phyloP scores from a whole-genome alignment of 2,329 filamentous ascomycete species.

The Diaporthe aspalathi region DNA sequence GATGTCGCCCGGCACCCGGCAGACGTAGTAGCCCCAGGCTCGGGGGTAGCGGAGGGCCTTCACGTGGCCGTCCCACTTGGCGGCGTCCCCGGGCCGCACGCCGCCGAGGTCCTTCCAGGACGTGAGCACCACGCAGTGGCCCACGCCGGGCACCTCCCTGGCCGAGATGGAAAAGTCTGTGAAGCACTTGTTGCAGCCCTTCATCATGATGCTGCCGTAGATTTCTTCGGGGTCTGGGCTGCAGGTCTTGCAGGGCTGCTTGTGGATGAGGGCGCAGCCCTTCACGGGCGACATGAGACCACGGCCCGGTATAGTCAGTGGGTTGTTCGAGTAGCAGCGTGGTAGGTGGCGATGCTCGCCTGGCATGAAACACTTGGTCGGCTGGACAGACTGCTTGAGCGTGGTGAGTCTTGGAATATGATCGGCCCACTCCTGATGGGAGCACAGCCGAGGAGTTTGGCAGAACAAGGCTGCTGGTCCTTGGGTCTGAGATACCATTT shows the following conservation, averaged over 20 bases:
- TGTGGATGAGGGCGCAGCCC: neutral
- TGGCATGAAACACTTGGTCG: neutral
- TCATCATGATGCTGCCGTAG: neutral
- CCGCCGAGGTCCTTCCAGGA: conserved; percentile 32
- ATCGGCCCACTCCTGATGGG: neutral
- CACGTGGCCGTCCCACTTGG: conserved; percentile 20
- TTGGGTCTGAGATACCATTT: neutral
- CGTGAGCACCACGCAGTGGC: conserved; percentile 16
- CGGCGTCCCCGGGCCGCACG: neutral
- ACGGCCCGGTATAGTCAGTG: neutral
- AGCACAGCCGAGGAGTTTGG: neutral
- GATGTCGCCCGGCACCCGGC: neutral
- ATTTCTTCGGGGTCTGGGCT: neutral
- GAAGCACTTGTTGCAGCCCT: neutral
- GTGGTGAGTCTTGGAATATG: neutral
- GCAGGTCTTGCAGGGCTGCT: neutral
- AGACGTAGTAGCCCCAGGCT: neutral
- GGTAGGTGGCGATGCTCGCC: accelerated
- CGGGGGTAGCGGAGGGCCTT: accelerated
- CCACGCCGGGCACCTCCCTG: neutral
- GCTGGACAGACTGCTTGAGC: neutral
- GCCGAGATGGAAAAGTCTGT: conserved; percentile 1
- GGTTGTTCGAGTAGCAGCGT: neutral
- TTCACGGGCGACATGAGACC: neutral
- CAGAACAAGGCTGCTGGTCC: neutral